These are phyloP conservation scores for Apiotrichum akiyoshidainum DNA, from an alignment of 1,284 basidiomycete genomes.

Conservation along the genomic window DNA sequence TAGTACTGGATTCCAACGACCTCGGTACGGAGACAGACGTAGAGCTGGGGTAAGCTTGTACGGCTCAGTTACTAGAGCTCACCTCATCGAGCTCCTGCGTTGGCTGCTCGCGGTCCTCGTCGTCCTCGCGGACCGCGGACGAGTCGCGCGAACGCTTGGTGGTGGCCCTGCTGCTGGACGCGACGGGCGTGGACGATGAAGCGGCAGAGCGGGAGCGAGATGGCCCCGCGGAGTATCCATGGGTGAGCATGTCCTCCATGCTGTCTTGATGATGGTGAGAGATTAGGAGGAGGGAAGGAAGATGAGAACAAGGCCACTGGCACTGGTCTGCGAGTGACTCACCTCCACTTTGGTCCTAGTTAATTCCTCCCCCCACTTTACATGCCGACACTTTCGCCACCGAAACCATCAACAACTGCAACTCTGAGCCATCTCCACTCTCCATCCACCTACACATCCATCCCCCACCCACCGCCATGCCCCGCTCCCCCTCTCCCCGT, in stretches of 20 bases:
- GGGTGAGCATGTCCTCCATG: not conserved
- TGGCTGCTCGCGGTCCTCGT: conserved; percentile 12
- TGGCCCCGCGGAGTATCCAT: not conserved
- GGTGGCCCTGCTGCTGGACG: not conserved
- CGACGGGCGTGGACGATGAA: not conserved
- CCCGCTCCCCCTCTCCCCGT: conserved; percentile 28
- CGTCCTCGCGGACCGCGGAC: conserved; percentile 6
- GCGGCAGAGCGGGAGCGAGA: not conserved
- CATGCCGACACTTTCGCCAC: not conserved
- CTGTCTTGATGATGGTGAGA: not conserved
- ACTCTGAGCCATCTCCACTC: not conserved
- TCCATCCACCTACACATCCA: not conserved
- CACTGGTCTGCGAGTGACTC: too few relatives aligned
- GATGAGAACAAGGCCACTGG: too few relatives aligned
- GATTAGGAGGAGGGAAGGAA: not conserved
- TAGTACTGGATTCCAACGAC: conserved; percentile 83
- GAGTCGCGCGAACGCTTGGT: conserved; percentile 1
- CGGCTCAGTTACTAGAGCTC: conserved; percentile 3
- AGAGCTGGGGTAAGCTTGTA: conserved; percentile 58
- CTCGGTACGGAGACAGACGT: conserved; percentile 59
- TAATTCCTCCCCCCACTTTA: too few relatives aligned
- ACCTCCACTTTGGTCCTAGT: too few relatives aligned
- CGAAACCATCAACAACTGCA: not conserved
- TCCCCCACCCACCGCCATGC: conserved; percentile 21
- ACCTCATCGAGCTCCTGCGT: conserved; percentile 33